A percentile compares a stretch with the other conserved stretches of the same genome.
These are phyloP conservation scores for Zychaea mexicana DNA, from an alignment of 371 early-diverging fungal species.

Conservation along the genomic window DNA sequence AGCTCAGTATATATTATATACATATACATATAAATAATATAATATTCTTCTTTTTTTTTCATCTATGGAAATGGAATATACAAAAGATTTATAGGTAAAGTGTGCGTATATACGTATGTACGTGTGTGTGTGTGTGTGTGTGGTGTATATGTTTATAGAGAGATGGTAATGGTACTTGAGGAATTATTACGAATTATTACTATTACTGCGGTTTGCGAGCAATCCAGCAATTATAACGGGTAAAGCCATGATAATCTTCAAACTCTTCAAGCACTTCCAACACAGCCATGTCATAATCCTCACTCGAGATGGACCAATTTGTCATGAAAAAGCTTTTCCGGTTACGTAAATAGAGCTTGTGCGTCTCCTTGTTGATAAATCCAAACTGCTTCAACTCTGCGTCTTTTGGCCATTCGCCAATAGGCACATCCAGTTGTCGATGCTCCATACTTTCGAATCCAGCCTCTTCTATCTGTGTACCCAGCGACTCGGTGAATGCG, in stretches of 20 bases:
- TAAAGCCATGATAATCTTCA: slow-evolving; percentile 47
- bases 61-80: too few relatives aligned
- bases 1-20: too few relatives aligned
- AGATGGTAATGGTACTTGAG: too few relatives aligned
- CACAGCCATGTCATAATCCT: slow-evolving; percentile 49
- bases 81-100: too few relatives aligned
- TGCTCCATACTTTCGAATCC: slow-evolving; percentile 31
- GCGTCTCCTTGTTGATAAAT: slow-evolving; percentile 51
- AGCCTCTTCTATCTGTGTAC: slow-evolving; percentile 17
- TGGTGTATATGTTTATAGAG: too few relatives aligned
- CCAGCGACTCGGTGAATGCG: slow-evolving; percentile 28
- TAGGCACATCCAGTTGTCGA: slow-evolving; percentile 41
- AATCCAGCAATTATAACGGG: slow-evolving; percentile 46
- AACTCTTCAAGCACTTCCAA: slow-evolving; percentile 48
- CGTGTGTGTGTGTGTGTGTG: too few relatives aligned
- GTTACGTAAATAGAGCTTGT: slow-evolving; percentile 40
- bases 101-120: too few relatives aligned
- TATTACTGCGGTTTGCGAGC: slow-evolving; percentile 23
- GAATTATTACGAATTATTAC: too few relatives aligned
- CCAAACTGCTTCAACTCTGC: slow-evolving; percentile 55
- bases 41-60: too few relatives aligned
- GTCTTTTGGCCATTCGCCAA: slow-evolving; percentile 54
- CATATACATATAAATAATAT: too few relatives aligned
- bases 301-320: slow-evolving; percentile 42
- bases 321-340: slow-evolving; percentile 36